Evolutionary conservation across 495 filamentous ascomycete species (phyloP).

Genomic region (Trichoderma gamsii): DNA sequence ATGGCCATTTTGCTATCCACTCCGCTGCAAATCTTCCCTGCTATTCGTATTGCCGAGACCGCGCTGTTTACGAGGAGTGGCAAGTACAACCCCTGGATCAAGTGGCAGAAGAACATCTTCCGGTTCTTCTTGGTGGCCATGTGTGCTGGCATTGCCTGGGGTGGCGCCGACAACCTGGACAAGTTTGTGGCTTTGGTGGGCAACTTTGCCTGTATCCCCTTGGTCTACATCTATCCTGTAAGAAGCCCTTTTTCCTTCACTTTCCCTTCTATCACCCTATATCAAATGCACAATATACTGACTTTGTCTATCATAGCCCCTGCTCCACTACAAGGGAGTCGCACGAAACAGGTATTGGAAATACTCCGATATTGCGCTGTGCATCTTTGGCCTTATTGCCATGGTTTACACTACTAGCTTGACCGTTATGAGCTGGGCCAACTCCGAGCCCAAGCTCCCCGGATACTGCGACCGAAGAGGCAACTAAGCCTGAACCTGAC

Average conservation of each 20-base stretch:
- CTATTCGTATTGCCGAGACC: conserved; percentile 73
- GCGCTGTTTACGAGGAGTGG: conserved; percentile 66
- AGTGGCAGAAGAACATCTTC: conserved; percentile 98
- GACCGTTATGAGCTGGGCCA: conserved; percentile 78
- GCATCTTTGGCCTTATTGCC: conserved; percentile 72
- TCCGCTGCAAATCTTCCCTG: conserved; percentile 92
- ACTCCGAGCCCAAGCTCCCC: conserved; percentile 33
- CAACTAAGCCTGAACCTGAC: background rate
- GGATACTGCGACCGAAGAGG: conserved; percentile 43
- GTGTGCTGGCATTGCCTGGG: conserved; percentile 84
- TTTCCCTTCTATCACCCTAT: background rate
- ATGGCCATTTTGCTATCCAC: conserved; percentile 90
- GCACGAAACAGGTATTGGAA: conserved; percentile 58
- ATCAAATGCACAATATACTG: conserved; percentile 19
- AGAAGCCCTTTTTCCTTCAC: conserved; percentile 24
- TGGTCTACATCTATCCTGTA: conserved; percentile 97
- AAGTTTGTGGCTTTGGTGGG: conserved; percentile 95
- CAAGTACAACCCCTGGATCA: conserved; percentile 92
- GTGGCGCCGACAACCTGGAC: conserved; percentile 86
- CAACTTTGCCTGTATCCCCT: conserved; percentile 93
- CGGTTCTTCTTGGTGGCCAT: conserved; percentile 84
- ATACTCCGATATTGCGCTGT: conserved; percentile 63
- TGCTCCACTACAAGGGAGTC: conserved; percentile 80
- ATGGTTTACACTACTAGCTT: conserved; percentile 87
- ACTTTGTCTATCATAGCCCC: conserved; percentile 50